These are phyloP conservation scores for Rossbeevera mucosa DNA, from an alignment of 768 basidiomycete genomes.

Conservation along the genomic window DNA sequence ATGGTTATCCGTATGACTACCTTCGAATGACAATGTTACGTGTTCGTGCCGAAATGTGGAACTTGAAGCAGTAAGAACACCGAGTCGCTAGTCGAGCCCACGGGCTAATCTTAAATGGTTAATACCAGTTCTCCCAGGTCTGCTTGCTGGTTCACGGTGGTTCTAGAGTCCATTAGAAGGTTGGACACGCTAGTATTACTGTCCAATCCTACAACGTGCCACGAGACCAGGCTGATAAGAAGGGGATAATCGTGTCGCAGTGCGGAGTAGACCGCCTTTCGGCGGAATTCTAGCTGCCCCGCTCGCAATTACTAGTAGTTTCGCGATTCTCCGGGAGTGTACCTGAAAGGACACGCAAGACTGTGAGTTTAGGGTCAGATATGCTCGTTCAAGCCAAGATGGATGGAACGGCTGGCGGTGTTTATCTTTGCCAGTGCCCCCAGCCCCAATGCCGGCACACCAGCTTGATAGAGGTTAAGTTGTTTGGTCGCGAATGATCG, in stretches of 20 bases:
- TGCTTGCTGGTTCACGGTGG: not conserved
- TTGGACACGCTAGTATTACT: not conserved
- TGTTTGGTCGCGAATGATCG: too few relatives aligned
- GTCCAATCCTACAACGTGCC: constrained; percentile 4
- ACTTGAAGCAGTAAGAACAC: not conserved
- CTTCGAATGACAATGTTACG: not conserved
- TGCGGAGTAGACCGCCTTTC: not conserved
- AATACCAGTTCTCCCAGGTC: not conserved
- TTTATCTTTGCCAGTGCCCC: constrained; percentile 14
- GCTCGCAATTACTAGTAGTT: not conserved
- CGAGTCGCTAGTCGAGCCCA: not conserved
- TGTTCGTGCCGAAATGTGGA: not conserved
- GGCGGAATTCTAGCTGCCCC: constrained; percentile 4
- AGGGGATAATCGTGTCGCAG: not conserved
- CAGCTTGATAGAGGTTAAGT: not conserved
- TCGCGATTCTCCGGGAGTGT: not conserved
- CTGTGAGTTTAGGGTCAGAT: not conserved
- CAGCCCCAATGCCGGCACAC: constrained; percentile 4
- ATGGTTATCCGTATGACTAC: not conserved
- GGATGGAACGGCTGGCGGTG: constrained; percentile 2
- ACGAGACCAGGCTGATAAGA: not conserved
- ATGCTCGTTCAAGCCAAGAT: not conserved
- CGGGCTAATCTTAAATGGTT: not conserved
- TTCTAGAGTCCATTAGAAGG: not conserved
- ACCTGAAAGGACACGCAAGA: not conserved